These are phyloP conservation scores for Colletotrichum tofieldiae DNA, from an alignment of 2,329 filamentous ascomycete species.

Conservation along the genomic window DNA sequence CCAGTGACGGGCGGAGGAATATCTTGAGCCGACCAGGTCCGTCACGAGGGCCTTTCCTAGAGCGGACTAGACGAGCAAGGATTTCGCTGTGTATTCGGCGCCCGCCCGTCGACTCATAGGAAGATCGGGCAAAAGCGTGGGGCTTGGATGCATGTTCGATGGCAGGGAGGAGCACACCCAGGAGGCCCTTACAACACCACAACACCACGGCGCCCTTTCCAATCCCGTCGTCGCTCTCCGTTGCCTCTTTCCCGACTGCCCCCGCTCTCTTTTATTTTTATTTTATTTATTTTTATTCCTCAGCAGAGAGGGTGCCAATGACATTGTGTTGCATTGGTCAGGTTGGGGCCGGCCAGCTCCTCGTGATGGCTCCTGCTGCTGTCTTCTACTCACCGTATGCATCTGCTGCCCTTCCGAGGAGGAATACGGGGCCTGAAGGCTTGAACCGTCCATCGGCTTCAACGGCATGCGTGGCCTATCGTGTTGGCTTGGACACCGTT, in stretches of 20 bases:
- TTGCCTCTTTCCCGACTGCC: not conserved
- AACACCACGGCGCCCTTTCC: not conserved
- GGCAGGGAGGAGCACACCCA: not conserved
- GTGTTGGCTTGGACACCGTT: not conserved
- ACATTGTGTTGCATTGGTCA: not conserved
- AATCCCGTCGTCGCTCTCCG: not conserved
- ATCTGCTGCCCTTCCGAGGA: not conserved
- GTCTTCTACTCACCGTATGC: not conserved
- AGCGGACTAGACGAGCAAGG: constrained; percentile 1
- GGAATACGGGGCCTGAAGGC: not conserved
- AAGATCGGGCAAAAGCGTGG: constrained; percentile 15
- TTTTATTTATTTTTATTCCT: not conserved
- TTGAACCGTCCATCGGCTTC: not conserved
- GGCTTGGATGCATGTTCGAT: not conserved
- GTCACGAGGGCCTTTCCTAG: not conserved
- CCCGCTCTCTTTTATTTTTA: not conserved
- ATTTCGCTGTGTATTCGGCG: not conserved
- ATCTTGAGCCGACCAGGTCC: constrained; percentile 18
- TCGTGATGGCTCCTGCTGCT: too few relatives aligned
- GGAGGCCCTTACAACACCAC: too few relatives aligned
- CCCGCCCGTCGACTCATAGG: not conserved
- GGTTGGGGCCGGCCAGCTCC: not conserved
- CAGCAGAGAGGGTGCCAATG: not conserved
- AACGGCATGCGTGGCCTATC: not conserved
- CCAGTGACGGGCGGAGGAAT: constrained; percentile 16